Evolutionary conservation across 2,329 filamentous ascomycete species (phyloP), one percentile per base, ranked within the genome.

Genomic region (Ophiocordyceps robertsii): DNA sequence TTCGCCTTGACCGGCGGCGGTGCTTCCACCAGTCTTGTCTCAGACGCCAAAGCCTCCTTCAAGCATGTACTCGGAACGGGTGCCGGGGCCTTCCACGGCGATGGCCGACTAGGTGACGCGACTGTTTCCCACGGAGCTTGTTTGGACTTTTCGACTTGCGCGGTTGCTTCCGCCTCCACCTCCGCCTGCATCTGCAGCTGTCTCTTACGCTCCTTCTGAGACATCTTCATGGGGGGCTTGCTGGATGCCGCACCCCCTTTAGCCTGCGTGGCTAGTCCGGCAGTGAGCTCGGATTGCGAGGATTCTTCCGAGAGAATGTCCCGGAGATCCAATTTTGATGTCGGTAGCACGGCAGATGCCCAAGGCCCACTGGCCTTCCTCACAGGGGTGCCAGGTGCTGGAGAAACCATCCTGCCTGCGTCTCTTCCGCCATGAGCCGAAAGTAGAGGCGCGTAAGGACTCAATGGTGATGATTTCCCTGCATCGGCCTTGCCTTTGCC

Each of bases 181-280:
- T 58, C 64, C 21, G 70, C 64, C 53, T 84, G 77, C 47, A 77
- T 72, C 53, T 87, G 82, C 52, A 87, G 77, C 49, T 88, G 77
- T 56, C 77, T 84, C 64, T 95, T 96, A 19, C 88, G 80, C 59
- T 95, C 89, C 56, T 92, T 94, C 53, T 96, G 92, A 0, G 89
- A 95, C 50, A 94, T 63, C 57, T 85, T 95, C 0, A 63, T 56
- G 14, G 66, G 63, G 0, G 66, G 53, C 33, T 54, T 60, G 54
- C 69, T 40, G 44, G 56, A 43, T 43, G 52, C 19, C n/a, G 58
- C 44, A 16, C 69, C 64, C 42, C 63, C 69, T 8, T 50, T 57
- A 38, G 60, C 70, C 50, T 76, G 69, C 1, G 70, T 70, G 6
- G 69, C 71, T 11, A 80, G 54, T 5, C 69, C 70, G 4, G 69